Conservation (phyloP, 1,284 basidiomycete species). For the Melampsora occidentalis region DNA sequence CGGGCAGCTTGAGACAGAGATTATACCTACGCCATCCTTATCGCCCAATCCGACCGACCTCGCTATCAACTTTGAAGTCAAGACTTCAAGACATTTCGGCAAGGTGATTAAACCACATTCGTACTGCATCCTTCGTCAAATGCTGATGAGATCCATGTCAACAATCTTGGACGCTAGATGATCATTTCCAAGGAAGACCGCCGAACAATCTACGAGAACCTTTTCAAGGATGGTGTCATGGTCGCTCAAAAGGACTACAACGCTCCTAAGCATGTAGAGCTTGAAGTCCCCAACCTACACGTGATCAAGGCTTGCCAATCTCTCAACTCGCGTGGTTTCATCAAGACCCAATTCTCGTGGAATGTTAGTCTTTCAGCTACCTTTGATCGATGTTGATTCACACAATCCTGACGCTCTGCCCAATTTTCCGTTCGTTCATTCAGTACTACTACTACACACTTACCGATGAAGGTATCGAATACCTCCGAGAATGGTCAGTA, state of each 20-base stretch:
- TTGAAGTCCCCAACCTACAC: conserved; percentile 93
- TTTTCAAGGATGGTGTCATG: conserved; percentile 99
- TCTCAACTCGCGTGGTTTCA: conserved; percentile 88
- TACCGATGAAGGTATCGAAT: conserved; percentile 90
- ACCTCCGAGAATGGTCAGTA: conserved; percentile 84
- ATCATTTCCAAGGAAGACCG: conserved; percentile 52
- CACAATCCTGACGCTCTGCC: conserved; percentile 59
- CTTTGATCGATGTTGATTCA: conserved; percentile 54
- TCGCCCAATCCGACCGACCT: neutral
- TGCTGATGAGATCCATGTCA: conserved; percentile 41
- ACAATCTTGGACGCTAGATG: conserved; percentile 45
- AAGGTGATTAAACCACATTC: neutral
- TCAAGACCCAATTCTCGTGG: conserved; percentile 81
- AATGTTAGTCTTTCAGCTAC: conserved; percentile 19
- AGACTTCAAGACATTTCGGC: conserved; percentile 1
- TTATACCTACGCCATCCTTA: neutral
- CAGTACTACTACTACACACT: conserved; percentile 68
- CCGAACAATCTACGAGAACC: conserved; percentile 69
- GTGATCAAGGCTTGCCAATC: conserved; percentile 99
- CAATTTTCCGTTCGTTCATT: conserved; percentile 58
- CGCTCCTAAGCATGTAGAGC: conserved; percentile 92
- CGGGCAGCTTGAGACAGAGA: neutral
- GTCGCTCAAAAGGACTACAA: conserved; percentile 99
- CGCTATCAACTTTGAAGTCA: neutral
- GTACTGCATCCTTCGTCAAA: neutral